These are phyloP conservation scores for Paraglomus occultum DNA, from an alignment of 192 early-diverging fungal species.

Conservation along the genomic window DNA sequence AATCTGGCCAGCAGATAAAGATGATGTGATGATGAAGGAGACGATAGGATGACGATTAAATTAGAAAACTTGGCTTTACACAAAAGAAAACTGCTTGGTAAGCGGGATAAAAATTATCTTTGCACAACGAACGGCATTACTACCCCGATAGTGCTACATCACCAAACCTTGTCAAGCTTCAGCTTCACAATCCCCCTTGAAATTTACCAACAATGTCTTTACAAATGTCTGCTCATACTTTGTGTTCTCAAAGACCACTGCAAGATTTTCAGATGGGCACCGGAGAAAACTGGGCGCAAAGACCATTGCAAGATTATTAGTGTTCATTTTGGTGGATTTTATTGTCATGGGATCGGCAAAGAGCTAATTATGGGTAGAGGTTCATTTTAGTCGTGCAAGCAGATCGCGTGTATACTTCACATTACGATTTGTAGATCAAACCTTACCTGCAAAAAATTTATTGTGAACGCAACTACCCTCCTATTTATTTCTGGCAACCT, in stretches of 20 bases:
- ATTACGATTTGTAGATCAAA: too few species aligned
- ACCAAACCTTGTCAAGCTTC: background rate
- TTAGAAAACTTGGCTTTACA: too few species aligned
- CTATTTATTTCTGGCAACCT: slow-evolving; percentile 60
- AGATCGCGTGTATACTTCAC: background rate
- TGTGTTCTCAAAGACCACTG: slow-evolving; percentile 38
- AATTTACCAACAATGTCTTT: slow-evolving; percentile 17
- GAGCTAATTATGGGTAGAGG: slow-evolving; percentile 39
- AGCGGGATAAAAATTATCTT: too few species aligned
- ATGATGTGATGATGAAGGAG: too few species aligned
- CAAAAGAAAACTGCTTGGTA: too few species aligned
- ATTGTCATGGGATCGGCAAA: slow-evolving; percentile 73
- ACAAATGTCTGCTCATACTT: slow-evolving; percentile 21
- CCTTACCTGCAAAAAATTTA: slow-evolving; percentile 74
- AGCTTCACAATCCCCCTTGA: background rate
- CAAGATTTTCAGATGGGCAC: slow-evolving; percentile 73
- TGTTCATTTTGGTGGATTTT: slow-evolving; percentile 85
- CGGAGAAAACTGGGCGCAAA: slow-evolving; percentile 94
- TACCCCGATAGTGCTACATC: too few species aligned
- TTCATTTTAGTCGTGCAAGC: background rate
- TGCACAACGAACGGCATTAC: too few species aligned
- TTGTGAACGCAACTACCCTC: slow-evolving; percentile 72
- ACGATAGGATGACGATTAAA: too few species aligned
- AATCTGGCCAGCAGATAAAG: too few species aligned
- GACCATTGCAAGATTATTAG: slow-evolving; percentile 90